A percentile compares a stretch with the other conserved stretches of the same genome.
Evolutionary conservation across 176 grass and related monocot species (phyloP).

Genomic region (Oryza australiensis): DNA sequence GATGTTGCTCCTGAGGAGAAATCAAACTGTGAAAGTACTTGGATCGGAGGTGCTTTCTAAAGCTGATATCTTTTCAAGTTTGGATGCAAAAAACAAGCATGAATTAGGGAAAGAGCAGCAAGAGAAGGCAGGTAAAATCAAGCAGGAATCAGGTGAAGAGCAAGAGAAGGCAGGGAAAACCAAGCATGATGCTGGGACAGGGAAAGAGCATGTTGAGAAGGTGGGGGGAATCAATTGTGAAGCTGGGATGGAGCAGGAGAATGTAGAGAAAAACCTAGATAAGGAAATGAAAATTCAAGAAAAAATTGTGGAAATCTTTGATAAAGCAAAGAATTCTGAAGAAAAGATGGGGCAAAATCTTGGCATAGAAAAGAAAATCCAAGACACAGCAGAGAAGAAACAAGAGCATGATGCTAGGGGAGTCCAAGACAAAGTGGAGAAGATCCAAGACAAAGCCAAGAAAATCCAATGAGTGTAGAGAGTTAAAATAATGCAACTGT

Average conservation of each 20-base stretch:
- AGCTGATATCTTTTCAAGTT: constrained; percentile 24
- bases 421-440: constrained; percentile 15
- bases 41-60: constrained; percentile 40
- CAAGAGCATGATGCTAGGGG: background rate
- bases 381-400: constrained; percentile 17
- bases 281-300: constrained; percentile 27
- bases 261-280: background rate
- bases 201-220: constrained; percentile 1
- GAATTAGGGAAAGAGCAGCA: constrained; percentile 18
- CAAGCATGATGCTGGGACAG: constrained; percentile 16
- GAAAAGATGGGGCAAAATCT: background rate
- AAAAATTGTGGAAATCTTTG: background rate
- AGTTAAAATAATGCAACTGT: constrained; percentile 29
- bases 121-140: constrained; percentile 16
- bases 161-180: constrained; percentile 2
- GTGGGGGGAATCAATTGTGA: background rate
- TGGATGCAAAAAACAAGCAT: constrained; percentile 42
- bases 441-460: constrained; percentile 23
- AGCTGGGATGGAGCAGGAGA: background rate
- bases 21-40: constrained; percentile 52
- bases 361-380: background rate
- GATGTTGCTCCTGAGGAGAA: constrained; percentile 46
- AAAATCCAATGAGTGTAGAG: constrained; percentile 26
- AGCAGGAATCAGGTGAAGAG: background rate
- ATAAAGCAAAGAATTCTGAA: background rate